Conservation (phyloP, 2,329 filamentous ascomycete species). For the Colletotrichum sojae region DNA sequence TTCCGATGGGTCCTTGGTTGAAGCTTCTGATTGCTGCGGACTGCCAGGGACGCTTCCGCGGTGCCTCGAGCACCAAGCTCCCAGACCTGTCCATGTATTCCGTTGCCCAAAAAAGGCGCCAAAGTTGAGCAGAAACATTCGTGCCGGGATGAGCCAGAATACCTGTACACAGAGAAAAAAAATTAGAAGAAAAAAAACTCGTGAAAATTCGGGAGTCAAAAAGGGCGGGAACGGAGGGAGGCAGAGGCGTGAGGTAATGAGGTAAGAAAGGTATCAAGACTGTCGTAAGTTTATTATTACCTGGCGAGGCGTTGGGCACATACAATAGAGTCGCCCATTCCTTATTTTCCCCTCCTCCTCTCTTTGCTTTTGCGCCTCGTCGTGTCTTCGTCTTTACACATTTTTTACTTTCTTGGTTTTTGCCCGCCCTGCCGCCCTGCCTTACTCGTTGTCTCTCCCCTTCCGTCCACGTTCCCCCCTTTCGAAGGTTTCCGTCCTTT, state of each 20-base stretch:
- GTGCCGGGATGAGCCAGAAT: constrained; percentile 34
- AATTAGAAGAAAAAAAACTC: not conserved
- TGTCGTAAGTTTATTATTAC: no score
- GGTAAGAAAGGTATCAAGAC: no score
- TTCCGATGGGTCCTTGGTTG: constrained; percentile 29
- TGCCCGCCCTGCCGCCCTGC: not conserved
- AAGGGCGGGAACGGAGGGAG: constrained; percentile 10
- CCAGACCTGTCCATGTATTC: constrained; percentile 35
- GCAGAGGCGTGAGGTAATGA: not conserved
- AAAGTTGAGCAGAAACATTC: constrained; percentile 36
- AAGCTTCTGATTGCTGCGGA: constrained; percentile 40
- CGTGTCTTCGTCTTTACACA: not conserved
- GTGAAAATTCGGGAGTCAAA: not conserved
- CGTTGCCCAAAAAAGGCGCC: constrained; percentile 15
- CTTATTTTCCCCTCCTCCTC: constrained; percentile 4
- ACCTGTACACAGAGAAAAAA: not conserved
- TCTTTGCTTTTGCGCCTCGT: constrained; percentile 7
- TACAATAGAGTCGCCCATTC: constrained; percentile 26
- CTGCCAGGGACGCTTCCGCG: constrained; percentile 37
- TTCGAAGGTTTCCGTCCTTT: constrained; percentile 22
- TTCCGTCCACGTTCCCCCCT: constrained; percentile 6
- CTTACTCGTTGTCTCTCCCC: constrained; percentile 28
- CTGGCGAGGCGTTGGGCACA: not conserved
- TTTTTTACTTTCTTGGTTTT: constrained; percentile 17
- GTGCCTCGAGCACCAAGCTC: constrained; percentile 36